Percentiles rank a stretch among this genome's conserved stretches.
These are phyloP conservation scores for Trichophyton simii DNA, from an alignment of 2,329 filamentous ascomycete species.

Conservation along the genomic window DNA sequence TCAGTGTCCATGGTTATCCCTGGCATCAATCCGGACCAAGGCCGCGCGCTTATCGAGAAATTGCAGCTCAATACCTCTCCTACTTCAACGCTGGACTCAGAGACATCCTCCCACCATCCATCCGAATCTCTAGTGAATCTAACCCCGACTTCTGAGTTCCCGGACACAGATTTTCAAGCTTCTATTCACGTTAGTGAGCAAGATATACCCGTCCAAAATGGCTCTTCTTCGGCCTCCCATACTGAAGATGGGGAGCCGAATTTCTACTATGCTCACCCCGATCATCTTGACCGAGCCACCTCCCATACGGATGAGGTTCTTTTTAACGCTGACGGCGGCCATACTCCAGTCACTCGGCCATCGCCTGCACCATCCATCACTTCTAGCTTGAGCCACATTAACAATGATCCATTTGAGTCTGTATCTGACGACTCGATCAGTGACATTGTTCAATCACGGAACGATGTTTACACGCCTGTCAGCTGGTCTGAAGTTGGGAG, in stretches of 20 bases:
- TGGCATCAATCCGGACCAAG: constrained; percentile 9
- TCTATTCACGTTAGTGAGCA: constrained; percentile 10
- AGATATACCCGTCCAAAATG: constrained; percentile 16
- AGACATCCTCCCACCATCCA: constrained; percentile 26
- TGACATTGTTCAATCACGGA: constrained; percentile 24
- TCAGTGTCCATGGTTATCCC: constrained; percentile 15
- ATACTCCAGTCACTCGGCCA: constrained; percentile 12
- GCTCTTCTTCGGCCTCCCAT: constrained; percentile 19
- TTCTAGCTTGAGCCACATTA: constrained; percentile 28
- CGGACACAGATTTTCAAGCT: constrained; percentile 17
- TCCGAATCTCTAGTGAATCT: constrained; percentile 34
- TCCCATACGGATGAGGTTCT: constrained; percentile 3
- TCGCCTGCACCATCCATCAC: constrained; percentile 27
- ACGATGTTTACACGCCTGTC: constrained; percentile 26
- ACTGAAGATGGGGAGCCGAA: constrained; percentile 22
- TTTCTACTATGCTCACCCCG: constrained; percentile 25
- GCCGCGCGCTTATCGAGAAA: constrained; percentile 13
- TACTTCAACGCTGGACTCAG: constrained; percentile 19
- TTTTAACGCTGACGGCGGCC: background rate
- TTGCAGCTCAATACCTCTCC: constrained; percentile 17
- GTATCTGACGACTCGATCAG: constrained; percentile 30
- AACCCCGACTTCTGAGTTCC: constrained; percentile 35
- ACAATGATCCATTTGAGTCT: constrained; percentile 18
- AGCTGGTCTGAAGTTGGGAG: constrained; percentile 37
- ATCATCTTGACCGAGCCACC: constrained; percentile 11